Base-by-base conservation (phyloP, 1,284 basidiomycete genomes). In the Omphalotus olearius region DNA sequence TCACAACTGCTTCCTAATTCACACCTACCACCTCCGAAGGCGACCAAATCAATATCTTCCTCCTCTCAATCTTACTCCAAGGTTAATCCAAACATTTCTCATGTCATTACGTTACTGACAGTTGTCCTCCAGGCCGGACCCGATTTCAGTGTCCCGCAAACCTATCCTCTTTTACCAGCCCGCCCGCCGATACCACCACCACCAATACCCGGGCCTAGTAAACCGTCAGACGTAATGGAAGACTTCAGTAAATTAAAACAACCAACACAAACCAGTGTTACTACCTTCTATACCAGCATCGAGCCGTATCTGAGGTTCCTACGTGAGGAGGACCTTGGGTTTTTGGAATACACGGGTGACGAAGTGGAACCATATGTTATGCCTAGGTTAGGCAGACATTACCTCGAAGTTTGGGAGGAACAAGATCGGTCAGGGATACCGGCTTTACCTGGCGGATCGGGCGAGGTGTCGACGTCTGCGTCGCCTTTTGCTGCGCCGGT, bases 241-340 rank as follows among this genome's bases (percentile, higher is more conserved):
- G 93, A 96, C 67, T 95, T 92, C 62, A 92, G 86, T 64, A 89
- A 88, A 66, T 72, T 77, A 30, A 94, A 92, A 67, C 82, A 80
- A 44, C 82, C 86, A 0, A 69, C 77, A 13, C 92, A 88, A 63
- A 75, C 77, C 7, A 75, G 73, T 11, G 76, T 85, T 16, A 76
- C 69, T 11, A 91, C 90, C 1, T 96, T 95, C 64, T 92, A 92
- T 67, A 73, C 84, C 30, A 88, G 83, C 61, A 79, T 94, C 43
- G 93, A 96, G 62, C 87, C 90, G 13, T 97, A 89, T 75, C 73
- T 93, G 59, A 83, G 93, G 40, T 80, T 81, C 37, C 82, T 95
- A 49, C 86, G 87, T 53, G 93, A 96, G 68, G 93, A 95, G 66
- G 93, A 96, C 62, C 71, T 96, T 28, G 93, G 93, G 4, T 92